Evolutionary conservation across 2,329 filamentous ascomycete genomes (phyloP), one percentile per base, ranked within the genome.

Genomic region (Aphanoascus verrucosus): DNA sequence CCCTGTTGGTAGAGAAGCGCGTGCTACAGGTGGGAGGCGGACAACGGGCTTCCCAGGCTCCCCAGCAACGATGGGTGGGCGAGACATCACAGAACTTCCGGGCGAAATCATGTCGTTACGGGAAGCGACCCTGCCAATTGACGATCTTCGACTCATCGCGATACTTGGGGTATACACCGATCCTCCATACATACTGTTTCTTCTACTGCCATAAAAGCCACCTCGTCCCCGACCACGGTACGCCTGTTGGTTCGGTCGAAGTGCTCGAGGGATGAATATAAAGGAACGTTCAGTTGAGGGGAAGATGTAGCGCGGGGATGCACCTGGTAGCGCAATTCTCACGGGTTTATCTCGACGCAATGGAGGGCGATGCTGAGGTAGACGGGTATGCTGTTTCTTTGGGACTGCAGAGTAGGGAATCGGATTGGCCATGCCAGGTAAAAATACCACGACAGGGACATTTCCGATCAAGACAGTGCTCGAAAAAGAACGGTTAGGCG

Each of bases 291-390:
- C 90, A 45, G 81, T 77, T 1, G 89, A 86, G 5, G 93, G 93
- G 70, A 93, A 95, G 56, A 96, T 90, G 69, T 96, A 96, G 58
- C 86, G 82, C 35, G 88, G 86, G 11, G 82, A 75, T 58, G 86
- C 79, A 28, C 85, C 78, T 1, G 93, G 91, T 41, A 98, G 76
- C 7, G 89, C 96, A 60, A 98, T 88, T 49, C 93, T 85, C 40
- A 97, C 93, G 6, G 93, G 93, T 67, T 97, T 98, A 73, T 98
- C 93, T 62, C 93, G 84, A 58, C 93, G 86, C 47, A 98, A 79
- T 49, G 93, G 93, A 17, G 93, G 93, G 19, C 93, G 84, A 69
- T 97, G 93, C 65, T 97, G 88, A 17, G 93, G 93, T 47, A 98
- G 80, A 62, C 91, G 89, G 40, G 89, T 96, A 70, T 98, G 91